Evolutionary conservation across 352 stramenopile genomes (phyloP), one percentile per base, ranked within the genome.

Genomic region (Phytopythium ostracodes): DNA sequence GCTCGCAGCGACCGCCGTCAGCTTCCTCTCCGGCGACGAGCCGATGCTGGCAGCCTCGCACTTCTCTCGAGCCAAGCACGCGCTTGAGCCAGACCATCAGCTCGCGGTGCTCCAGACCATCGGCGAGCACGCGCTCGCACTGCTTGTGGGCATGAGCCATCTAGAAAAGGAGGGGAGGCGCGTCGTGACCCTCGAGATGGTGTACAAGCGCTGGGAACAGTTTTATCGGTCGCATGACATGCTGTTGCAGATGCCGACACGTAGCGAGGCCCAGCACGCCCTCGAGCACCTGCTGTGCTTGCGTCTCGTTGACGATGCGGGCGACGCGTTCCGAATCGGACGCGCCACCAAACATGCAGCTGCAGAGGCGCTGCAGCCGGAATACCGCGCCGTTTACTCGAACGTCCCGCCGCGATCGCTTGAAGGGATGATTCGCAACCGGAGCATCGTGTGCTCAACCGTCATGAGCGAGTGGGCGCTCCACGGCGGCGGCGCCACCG

Each of bases 161-260:
- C 60, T 93, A 4, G 84, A 95, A 59, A 81, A 81, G 55, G 73
- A 84, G 10, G 77, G 73, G 22, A 76, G 88, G 58, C 65, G 66
- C 6, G 77, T 87, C 25, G 91, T 87, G 56, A 93, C 86, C 52
- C 73, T 95, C 35, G 86, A 93, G 62, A 95, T 93, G 86, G 79
- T 95, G 20, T 95, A 91, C 57, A 65, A 73, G 52, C 77, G 81
- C 31, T 95, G 86, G 84, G 72, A 89, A 51, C 72, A 76, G n/a
- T 95, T 95, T 52, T 81, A 84, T 55, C 84, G 82, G 22, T 82
- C 90, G 64, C 81, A 92, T 62, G 81, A 91, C 43, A 69, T 91
- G 56, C 71, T 91, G 11, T 46, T 64, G 9, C 69, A 89, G 58
- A 61, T 91, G 44, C 84, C 83, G 31, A 89, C 79, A 22, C 78